Evolutionary conservation across 2,329 filamentous ascomycete genomes (phyloP).

Genomic region (Clonostachys byssicola): DNA sequence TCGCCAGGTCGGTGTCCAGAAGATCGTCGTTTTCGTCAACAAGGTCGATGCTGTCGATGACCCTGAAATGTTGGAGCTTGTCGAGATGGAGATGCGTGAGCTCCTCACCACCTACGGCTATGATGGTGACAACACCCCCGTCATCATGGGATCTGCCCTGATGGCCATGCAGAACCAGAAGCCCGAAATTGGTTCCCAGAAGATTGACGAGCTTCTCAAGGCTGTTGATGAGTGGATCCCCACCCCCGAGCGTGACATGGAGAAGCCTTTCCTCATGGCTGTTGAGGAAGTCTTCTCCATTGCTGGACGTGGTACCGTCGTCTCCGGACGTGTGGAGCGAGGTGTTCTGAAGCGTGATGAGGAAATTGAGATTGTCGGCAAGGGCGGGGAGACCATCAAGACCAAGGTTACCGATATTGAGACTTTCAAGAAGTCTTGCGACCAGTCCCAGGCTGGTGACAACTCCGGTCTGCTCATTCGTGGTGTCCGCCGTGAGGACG

Average conservation of each 20-base stretch:
- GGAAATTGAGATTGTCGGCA: slow-evolving; percentile 93
- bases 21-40: slow-evolving; percentile 99
- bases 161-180: slow-evolving; percentile 86
- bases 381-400: slow-evolving; percentile 78
- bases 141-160: slow-evolving; percentile 94
- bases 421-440: slow-evolving; percentile 99
- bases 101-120: slow-evolving; percentile 90
- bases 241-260: slow-evolving; percentile 86
- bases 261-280: slow-evolving; percentile 99
- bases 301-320: slow-evolving; percentile 91
- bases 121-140: slow-evolving; percentile 96
- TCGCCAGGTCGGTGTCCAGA: slow-evolving; percentile 96
- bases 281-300: slow-evolving; percentile 93
- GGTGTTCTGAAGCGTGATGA: slow-evolving; percentile 89
- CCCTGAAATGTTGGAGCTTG: slow-evolving; percentile 98
- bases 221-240: slow-evolving; percentile 96
- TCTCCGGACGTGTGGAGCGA: slow-evolving; percentile 95
- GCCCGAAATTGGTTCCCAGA: slow-evolving; percentile 79
- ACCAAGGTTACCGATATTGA: slow-evolving; percentile 99
- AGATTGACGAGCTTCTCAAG: slow-evolving; percentile 87
- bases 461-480: slow-evolving; percentile 97
- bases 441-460: slow-evolving; percentile 92
- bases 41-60: slow-evolving; percentile 98
- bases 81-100: slow-evolving; percentile 99
- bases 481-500: slow-evolving; percentile 92